Base-by-base conservation (phyloP, 1,139 yeast species). In the Suhomyces coccinellae region DNA sequence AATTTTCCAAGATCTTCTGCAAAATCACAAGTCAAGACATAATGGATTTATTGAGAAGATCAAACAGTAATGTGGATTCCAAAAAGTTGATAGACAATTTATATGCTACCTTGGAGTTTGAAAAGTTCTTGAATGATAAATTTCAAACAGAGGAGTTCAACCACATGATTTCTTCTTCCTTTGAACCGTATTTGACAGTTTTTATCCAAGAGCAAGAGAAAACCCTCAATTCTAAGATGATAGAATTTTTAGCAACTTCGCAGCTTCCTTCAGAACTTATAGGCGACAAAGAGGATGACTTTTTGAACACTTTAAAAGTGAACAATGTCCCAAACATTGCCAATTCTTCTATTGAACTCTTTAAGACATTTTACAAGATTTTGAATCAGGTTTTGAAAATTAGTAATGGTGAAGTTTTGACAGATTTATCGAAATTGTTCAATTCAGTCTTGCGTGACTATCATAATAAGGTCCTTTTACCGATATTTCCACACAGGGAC, bases 151-250 rank as follows among this genome's bases (percentile, higher is more conserved):
- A 64, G 35, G 67, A 61, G 10, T 73, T 78, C 53, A 73, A 75
- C 35, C 77, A 77, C 40, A 69, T 77, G 36, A 81, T 91, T 11
- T 86, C 95, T 22, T 71, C 73, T 22, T 87, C 85, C 15, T 91
- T 90, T 62, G 96, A 88, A 59, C 97, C 97, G 2, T 88, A 86
- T 57, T 70, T 93, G 45, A 78, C 79, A 35, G 67, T 88, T 9
- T 95, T 98, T 97, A 83, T 93, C n/a, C 83, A 82, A 27, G 87
- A 88, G 58, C 98, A 93, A 64, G 91, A 87, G 51, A 72, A 75
- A 28, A 63, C 73, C 22, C 71, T 93, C 52, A 77, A 78, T 38
- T 67, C 75, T 10, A 88, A 87, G 56, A 70, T 91, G 46, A 60
- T 79, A 38, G 85, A 81, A 43, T 85, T 82, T 54, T 65, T 81